Base-by-base conservation (phyloP, 164 flowering plant species). In the Amborella trichopoda region DNA sequence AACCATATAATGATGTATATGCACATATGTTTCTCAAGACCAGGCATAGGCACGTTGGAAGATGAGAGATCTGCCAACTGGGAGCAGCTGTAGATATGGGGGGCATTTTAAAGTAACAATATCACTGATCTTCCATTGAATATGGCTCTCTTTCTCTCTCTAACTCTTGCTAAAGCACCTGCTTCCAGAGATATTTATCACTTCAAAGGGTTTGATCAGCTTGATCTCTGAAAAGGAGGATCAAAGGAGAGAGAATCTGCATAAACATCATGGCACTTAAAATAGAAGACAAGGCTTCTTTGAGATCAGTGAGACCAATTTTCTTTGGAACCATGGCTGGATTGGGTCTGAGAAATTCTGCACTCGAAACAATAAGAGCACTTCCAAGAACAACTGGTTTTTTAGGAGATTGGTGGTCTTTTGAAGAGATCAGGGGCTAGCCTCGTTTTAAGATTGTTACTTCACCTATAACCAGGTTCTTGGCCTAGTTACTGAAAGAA, bases 151-250 rank as follows among this genome's bases (percentile, higher is more conserved):
- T n/a, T n/a, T n/a, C n/a, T n/a, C n/a, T n/a, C n/a, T n/a, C n/a
- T n/a, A n/a, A n/a, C n/a, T n/a, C n/a, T n/a, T n/a, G n/a, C n/a
- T n/a, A n/a, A n/a, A n/a, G n/a, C n/a, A n/a, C n/a, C n/a, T n/a
- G n/a, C n/a, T n/a, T n/a, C n/a, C n/a, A n/a, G n/a, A n/a, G n/a
- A n/a, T n/a, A n/a, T n/a, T n/a, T n/a, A n/a, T n/a, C n/a, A n/a
- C n/a, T n/a, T n/a, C n/a, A n/a, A n/a, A n/a, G n/a, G n/a, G n/a
- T n/a, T n/a, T n/a, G n/a, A n/a, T n/a, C n/a, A n/a, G n/a, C n/a
- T n/a, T n/a, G n/a, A n/a, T n/a, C 74, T 62, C 9, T 88, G 94
- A 0, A 81, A 76, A 0, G 94, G 94, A 0, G 94, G 78, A 2
- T 54, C 40, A 0, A 56, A 28, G 16, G 65, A 64, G n/a, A 70